Base-by-base conservation (phyloP, 768 basidiomycete genomes). In the Galerina marginata region DNA sequence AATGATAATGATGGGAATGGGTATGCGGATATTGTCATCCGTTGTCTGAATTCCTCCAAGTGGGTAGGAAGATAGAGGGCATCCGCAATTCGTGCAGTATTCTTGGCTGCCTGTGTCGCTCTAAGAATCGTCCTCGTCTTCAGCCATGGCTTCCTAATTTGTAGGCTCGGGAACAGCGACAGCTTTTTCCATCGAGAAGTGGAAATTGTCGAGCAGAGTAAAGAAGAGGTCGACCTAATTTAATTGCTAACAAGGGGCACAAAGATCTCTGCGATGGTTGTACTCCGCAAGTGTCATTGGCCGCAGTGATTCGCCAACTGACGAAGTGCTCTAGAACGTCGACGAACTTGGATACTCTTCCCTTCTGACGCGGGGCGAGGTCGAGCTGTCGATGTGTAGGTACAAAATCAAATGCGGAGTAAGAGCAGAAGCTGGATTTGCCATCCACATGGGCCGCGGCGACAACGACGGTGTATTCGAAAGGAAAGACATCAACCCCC, bases 201-300 rank as follows among this genome's bases (percentile, higher is more conserved):
- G 91, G 79, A 99, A 99, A 68, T 88, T 88, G 69, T 96, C 93
- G 52, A 99, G 80, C 6, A 98, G 75, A 0, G 92, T 80, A 1
- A 97, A 3, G 87, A 78, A 0, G 82, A 71, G 2, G 84, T 81
- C 9, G 86, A 83, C 20, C 78, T 73, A 62, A 98, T 84, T 66
- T 90, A 96, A 68, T 92, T 93, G 39, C 86, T 86, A 45, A 97
- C 83, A 14, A 99, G 81, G 0, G 96, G 97, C 23, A 99, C 75
- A 68, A 99, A 93, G 4, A 97, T 82, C 40, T 94, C 93, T 2
- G 85, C 78, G 33, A 97, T 74, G 1, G 88, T 92, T 23, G 79
- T 83, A 68, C 89, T 91, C 39, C 87, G 79, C 38, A 99, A 67
- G 33, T 77, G 77, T 2, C 86, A 86, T 44, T 87, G 84, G 9